Conservation (phyloP, 176 grass and related monocot species). For the Ensete glaucum region DNA sequence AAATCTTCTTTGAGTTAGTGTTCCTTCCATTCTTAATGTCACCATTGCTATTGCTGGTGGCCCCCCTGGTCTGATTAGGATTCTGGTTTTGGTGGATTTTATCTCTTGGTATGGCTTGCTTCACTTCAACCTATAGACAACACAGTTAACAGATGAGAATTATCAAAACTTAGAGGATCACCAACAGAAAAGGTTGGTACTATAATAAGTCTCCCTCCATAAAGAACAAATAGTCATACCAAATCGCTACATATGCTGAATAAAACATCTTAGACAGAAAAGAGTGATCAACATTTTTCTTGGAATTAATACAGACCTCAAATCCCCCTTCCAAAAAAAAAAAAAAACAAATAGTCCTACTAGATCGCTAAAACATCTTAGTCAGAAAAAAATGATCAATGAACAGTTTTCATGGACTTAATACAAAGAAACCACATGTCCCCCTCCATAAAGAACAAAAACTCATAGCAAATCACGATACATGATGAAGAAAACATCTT, state of each 20-base stretch:
- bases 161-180: not conserved
- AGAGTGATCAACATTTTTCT: no score
- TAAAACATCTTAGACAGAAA: no score
- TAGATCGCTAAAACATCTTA: no score
- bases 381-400: no score
- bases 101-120: conserved; percentile 18
- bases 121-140: conserved; percentile 22
- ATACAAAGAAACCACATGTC: not conserved
- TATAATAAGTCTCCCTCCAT: not conserved
- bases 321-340: no score
- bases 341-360: no score
- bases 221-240: not conserved
- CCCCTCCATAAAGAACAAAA: not conserved
- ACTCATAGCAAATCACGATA: not conserved
- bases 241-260: not conserved
- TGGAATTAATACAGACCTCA: no score
- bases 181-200: not conserved
- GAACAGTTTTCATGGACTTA: no score
- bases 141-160: not conserved
- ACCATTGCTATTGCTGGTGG: not conserved
- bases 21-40: not conserved
- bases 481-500: no score
- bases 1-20: conserved; percentile 45
- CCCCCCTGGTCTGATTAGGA: conserved; percentile 15
- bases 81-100: conserved; percentile 12